A percentile compares a stretch with the other conserved stretches of the same genome.
Conservation (phyloP, 2,329 filamentous ascomycete species). For the Cladorrhinum sp. region DNA sequence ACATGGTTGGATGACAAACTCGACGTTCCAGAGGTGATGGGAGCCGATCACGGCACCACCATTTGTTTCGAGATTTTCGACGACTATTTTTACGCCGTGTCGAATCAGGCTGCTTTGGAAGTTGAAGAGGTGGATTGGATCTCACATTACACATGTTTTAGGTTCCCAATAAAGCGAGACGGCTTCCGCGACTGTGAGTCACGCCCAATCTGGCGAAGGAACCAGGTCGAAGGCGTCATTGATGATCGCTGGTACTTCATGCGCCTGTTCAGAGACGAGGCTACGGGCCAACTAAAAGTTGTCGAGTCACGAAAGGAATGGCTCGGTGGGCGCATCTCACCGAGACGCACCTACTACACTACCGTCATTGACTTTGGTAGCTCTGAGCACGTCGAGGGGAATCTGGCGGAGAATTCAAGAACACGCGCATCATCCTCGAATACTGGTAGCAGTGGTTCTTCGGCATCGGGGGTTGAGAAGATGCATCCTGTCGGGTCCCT, state of each 20-base stretch:
- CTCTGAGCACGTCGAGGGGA: background rate
- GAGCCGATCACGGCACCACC: constrained; percentile 62
- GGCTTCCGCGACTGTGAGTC: constrained; percentile 39
- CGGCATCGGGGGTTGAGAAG: background rate
- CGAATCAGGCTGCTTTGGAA: constrained; percentile 61
- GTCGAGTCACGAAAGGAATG: constrained; percentile 70
- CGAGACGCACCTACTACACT: constrained; percentile 64
- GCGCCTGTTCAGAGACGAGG: constrained; percentile 58
- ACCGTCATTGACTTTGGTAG: constrained; percentile 47
- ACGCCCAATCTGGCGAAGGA: constrained; percentile 61
- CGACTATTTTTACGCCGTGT: constrained; percentile 65
- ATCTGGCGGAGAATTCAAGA: background rate
- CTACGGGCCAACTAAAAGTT: constrained; percentile 56
- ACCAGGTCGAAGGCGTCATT: constrained; percentile 67
- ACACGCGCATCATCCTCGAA: background rate
- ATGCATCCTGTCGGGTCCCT: background rate
- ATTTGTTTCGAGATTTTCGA: constrained; percentile 71
- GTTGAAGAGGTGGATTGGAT: constrained; percentile 64
- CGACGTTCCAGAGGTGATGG: constrained; percentile 57
- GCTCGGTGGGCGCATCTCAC: constrained; percentile 50
- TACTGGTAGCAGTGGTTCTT: background rate
- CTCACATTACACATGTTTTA: constrained; percentile 66
- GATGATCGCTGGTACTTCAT: constrained; percentile 73
- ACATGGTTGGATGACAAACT: constrained; percentile 45
- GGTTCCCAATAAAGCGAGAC: constrained; percentile 55